phyloP scores from a whole-genome alignment of 805 yeast species.

The Candida saitoana region DNA sequence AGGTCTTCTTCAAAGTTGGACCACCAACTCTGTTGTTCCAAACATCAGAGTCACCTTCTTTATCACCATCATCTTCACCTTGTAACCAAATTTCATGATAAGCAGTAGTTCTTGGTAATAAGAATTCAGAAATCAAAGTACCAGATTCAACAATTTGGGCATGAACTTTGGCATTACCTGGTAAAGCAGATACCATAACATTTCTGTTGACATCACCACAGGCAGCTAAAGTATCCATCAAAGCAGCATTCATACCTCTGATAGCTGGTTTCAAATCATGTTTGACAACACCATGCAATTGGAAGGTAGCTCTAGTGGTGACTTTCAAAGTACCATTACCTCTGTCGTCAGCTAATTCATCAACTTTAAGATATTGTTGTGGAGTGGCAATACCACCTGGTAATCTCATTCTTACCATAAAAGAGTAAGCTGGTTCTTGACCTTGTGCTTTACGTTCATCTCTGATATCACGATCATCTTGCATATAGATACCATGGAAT shows the following conservation, averaged over 20 bases:
- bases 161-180: conserved; percentile 79
- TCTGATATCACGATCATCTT: conserved; percentile 94
- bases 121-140: conserved; percentile 65
- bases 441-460: conserved; percentile 91
- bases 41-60: conserved; percentile 56
- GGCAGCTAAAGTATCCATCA: conserved; percentile 94
- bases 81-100: conserved; percentile 96
- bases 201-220: conserved; percentile 98
- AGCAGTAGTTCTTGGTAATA: conserved; percentile 89
- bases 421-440: conserved; percentile 91
- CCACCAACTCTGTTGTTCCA: conserved; percentile 69
- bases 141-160: conserved; percentile 65
- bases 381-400: conserved; percentile 93
- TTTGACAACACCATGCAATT: conserved; percentile 90
- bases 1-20: conserved; percentile 73
- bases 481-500: conserved; percentile 98
- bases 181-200: conserved; percentile 89
- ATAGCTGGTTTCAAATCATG: conserved; percentile 85
- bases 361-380: conserved; percentile 81
- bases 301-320: conserved; percentile 96
- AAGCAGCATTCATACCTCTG: conserved; percentile 84
- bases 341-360: conserved; percentile 70
- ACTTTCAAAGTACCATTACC: conserved; percentile 93
- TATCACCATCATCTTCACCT: conserved; percentile 73
- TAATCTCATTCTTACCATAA: conserved; percentile 92